Evolutionary conservation across 257 asterid species (phyloP).

Genomic region (Apocynum venetum): DNA sequence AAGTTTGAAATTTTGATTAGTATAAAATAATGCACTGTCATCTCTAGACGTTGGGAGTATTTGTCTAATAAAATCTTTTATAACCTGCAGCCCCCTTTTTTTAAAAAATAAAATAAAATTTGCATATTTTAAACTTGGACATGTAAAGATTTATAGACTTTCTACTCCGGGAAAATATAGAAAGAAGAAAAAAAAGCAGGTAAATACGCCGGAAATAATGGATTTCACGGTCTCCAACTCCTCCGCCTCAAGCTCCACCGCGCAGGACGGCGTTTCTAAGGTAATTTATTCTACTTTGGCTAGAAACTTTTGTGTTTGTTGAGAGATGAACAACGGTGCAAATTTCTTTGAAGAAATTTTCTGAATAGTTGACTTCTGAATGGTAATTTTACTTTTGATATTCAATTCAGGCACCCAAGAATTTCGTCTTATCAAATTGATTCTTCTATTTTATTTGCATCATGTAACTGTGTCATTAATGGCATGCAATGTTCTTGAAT

Average conservation of each 20-base stretch:
- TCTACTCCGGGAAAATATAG: background rate
- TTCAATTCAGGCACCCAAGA: background rate
- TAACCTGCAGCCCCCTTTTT: too few relatives aligned
- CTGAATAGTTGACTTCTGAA: background rate
- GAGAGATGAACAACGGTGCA: background rate
- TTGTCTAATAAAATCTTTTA: too few relatives aligned
- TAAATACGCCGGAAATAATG: slow-evolving; percentile 14
- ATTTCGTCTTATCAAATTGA: background rate
- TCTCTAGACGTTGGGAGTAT: too few relatives aligned
- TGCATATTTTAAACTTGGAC: too few relatives aligned
- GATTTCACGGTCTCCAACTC: slow-evolving; percentile 27
- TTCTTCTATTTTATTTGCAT: background rate
- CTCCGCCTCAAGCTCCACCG: slow-evolving; percentile 24
- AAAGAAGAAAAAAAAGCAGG: background rate
- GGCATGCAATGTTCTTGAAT: background rate
- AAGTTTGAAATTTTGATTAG: too few relatives aligned
- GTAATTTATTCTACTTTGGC: background rate
- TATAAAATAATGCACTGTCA: too few relatives aligned
- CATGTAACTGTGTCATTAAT: background rate
- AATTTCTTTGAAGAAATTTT: background rate
- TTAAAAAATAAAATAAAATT: too few relatives aligned
- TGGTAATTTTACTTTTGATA: background rate
- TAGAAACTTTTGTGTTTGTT: background rate
- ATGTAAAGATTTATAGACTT: background rate
- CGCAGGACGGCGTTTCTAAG: slow-evolving; percentile 23